phyloP scores from a whole-genome alignment of 768 basidiomycete genomes.

The Suillus occidentalis region DNA sequence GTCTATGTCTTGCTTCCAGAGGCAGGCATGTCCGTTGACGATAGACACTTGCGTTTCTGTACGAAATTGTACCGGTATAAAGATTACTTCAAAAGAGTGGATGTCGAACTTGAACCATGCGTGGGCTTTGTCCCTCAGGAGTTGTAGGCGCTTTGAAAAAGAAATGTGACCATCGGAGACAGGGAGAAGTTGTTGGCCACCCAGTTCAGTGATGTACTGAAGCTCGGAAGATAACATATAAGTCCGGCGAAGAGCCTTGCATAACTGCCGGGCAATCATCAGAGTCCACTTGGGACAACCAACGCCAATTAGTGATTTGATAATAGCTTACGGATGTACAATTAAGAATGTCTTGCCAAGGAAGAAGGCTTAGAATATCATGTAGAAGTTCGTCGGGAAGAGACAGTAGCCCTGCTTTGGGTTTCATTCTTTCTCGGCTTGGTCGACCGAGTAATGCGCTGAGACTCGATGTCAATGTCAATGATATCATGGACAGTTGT shows the following conservation, averaged over 20 bases:
- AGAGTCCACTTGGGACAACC: not conserved
- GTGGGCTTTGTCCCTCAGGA: not conserved
- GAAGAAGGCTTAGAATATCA: not conserved
- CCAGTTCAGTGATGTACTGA: not conserved
- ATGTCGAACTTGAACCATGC: not conserved
- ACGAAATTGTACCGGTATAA: not conserved
- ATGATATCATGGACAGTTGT: not conserved
- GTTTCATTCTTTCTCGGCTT: not conserved
- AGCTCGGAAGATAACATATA: not conserved
- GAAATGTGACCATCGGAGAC: not conserved
- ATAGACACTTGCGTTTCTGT: not conserved
- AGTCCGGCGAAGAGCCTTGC: not conserved
- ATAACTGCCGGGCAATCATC: not conserved
- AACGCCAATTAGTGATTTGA: not conserved
- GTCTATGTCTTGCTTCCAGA: not conserved
- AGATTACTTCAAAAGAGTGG: not conserved
- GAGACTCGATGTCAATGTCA: not conserved
- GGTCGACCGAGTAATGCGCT: not conserved
- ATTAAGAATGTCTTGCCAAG: not conserved
- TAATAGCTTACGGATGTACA: not conserved
- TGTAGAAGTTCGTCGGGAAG: not conserved
- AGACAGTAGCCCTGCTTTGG: not conserved
- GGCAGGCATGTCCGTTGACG: not conserved
- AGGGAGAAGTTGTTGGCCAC: not conserved
- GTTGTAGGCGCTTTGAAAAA: not conserved